Conservation (phyloP, 352 stramenopile species). For the Pythium scleroteichum region DNA sequence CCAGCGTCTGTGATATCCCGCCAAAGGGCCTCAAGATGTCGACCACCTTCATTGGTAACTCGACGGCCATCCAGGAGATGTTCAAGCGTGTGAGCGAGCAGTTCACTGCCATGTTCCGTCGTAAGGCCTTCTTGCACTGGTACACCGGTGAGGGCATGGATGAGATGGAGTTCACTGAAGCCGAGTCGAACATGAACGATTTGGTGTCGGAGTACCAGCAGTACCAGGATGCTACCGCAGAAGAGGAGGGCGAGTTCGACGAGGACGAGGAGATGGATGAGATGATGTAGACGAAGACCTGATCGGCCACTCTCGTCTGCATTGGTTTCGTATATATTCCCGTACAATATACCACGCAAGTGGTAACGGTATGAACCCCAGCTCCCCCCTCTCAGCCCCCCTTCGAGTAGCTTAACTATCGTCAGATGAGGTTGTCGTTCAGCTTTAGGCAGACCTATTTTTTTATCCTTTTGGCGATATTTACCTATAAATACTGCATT, state of each 20-base stretch:
- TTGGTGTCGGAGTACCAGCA: conserved; percentile 99
- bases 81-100: conserved; percentile 99
- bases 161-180: conserved; percentile 99
- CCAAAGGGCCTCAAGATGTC: conserved; percentile 98
- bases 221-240: conserved; percentile 99
- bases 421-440: conserved; percentile 58
- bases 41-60: conserved; percentile 99
- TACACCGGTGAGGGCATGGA: conserved; percentile 99
- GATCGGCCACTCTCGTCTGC: conserved; percentile 42
- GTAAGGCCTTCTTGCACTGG: conserved; percentile 99
- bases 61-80: conserved; percentile 99
- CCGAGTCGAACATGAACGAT: conserved; percentile 99
- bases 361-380: conserved; percentile 37
- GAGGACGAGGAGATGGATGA: conserved; percentile 95
- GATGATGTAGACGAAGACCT: conserved; percentile 85
- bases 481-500: conserved; percentile 45
- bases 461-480: conserved; percentile 63
- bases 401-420: conserved; percentile 62
- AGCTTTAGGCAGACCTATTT: conserved; percentile 59
- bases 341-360: conserved; percentile 54
- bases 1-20: conserved; percentile 99
- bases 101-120: conserved; percentile 99
- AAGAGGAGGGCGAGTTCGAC: conserved; percentile 98
- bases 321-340: conserved; percentile 61
- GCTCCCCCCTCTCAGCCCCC: conserved; percentile 18